These are phyloP conservation scores for Syzygium oleosum DNA, from an alignment of 345 rosid species.

Conservation along the genomic window DNA sequence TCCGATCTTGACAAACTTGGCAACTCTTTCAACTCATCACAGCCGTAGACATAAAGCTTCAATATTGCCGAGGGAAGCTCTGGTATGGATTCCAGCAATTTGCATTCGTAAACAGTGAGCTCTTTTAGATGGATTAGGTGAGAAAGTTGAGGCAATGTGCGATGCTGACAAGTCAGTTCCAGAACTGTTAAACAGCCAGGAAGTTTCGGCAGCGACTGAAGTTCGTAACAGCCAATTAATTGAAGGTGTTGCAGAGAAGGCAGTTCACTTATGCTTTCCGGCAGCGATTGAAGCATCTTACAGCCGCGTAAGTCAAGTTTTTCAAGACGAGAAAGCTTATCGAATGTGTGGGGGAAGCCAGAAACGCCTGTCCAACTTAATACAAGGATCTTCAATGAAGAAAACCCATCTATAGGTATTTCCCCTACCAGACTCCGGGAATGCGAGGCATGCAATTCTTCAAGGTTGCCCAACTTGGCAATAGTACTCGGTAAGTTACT, in stretches of 20 bases:
- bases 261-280: neutral
- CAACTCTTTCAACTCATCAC: neutral
- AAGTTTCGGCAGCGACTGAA: rapidly evolving
- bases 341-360: neutral
- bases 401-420: neutral
- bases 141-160: neutral
- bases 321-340: neutral
- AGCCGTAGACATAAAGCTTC: neutral
- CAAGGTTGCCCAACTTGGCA: neutral
- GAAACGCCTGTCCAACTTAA: neutral
- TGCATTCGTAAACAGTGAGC: rapidly evolving
- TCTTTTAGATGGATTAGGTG: neutral
- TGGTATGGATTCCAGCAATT: neutral
- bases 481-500: neutral
- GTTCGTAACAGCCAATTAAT: rapidly evolving
- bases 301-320: neutral
- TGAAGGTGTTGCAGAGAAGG: neutral
- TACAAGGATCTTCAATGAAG: neutral
- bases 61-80: neutral
- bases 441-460: neutral
- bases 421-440: rapidly evolving
- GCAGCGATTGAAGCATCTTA: neutral
- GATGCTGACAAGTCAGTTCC: neutral
- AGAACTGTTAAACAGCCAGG: neutral
- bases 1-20: neutral